A percentile compares a stretch with the other conserved stretches of the same genome.
Conservation (phyloP, 768 basidiomycete genomes). For the Phanerochaete sordida region DNA sequence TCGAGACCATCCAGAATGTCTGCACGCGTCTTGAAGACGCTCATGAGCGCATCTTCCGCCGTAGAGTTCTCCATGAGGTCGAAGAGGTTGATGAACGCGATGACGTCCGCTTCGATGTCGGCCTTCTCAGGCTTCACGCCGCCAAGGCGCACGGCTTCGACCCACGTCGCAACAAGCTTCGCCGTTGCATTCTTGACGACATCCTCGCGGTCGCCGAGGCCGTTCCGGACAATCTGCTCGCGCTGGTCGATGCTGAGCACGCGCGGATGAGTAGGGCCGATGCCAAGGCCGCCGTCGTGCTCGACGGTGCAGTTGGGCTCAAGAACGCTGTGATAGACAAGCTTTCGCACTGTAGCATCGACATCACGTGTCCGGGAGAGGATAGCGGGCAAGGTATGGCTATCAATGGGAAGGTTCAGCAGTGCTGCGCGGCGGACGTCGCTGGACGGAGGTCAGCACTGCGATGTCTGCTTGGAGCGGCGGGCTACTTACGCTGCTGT, state of each 20-base stretch:
- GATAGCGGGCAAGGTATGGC: conserved; percentile 56
- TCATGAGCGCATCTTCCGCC: conserved; percentile 71
- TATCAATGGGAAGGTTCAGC: conserved; percentile 60
- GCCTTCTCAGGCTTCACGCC: conserved; percentile 33
- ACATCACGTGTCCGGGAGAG: conserved; percentile 78
- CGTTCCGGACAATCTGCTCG: conserved; percentile 74
- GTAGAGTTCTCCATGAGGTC: conserved; percentile 56
- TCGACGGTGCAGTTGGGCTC: conserved; percentile 35
- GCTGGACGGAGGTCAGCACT: conserved; percentile 33
- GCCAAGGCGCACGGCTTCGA: conserved; percentile 46
- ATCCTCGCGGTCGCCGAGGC: conserved; percentile 82
- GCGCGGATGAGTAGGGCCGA: conserved; percentile 61
- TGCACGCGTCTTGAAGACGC: conserved; percentile 61
- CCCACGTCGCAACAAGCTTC: conserved; percentile 72
- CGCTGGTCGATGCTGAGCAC: conserved; percentile 68
- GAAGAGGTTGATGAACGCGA: conserved; percentile 53
- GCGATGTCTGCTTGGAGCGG: neutral
- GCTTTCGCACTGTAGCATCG: conserved; percentile 70
- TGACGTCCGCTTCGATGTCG: conserved; percentile 33
- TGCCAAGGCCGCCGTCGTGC: conserved; percentile 22
- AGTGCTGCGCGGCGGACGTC: conserved; percentile 85
- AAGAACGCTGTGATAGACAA: conserved; percentile 64
- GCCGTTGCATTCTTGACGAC: conserved; percentile 70
- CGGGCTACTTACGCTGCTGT: conserved; percentile 53
- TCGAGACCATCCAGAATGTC: conserved; percentile 66